Conservation (phyloP, 306 rosid species). For the Acacia crassicarpa region DNA sequence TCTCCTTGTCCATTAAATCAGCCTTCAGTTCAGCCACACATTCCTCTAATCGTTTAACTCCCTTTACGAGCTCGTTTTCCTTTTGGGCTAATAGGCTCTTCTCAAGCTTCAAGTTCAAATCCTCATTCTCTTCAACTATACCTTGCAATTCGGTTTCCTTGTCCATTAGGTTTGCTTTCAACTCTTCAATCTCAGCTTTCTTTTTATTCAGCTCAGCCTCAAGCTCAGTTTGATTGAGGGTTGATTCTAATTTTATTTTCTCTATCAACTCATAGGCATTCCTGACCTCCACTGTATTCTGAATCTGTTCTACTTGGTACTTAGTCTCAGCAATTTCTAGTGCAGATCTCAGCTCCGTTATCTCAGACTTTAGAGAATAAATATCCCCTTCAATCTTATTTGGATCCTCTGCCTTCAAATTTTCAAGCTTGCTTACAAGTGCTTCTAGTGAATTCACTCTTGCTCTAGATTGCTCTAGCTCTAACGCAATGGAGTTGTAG, state of each 20-base stretch:
- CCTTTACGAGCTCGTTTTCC: constrained; percentile 53
- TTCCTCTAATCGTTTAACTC: constrained; percentile 57
- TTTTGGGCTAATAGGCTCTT: constrained; percentile 45
- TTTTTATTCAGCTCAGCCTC: constrained; percentile 53
- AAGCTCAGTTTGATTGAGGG: constrained; percentile 50
- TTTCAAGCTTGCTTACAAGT: constrained; percentile 54
- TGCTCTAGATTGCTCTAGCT: constrained; percentile 62
- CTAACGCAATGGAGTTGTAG: constrained; percentile 52
- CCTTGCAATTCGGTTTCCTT: constrained; percentile 93
- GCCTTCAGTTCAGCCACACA: constrained; percentile 55
- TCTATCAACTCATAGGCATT: constrained; percentile 68
- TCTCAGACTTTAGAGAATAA: constrained; percentile 55
- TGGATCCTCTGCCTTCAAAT: constrained; percentile 13
- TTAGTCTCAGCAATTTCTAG: constrained; percentile 71
- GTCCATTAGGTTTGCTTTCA: constrained; percentile 86
- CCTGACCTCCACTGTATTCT: constrained; percentile 60
- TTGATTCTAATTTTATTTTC: constrained; percentile 60
- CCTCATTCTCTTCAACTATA: constrained; percentile 86
- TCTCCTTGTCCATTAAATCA: constrained; percentile 79
- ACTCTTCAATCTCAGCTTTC: constrained; percentile 64
- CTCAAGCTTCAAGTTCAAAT: constrained; percentile 54
- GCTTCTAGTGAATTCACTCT: constrained; percentile 54
- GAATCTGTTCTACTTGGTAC: constrained; percentile 73
- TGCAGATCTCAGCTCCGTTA: constrained; percentile 48
- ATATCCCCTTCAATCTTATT: constrained; percentile 37